A percentile compares a stretch with the other conserved stretches of the same genome.
phyloP scores from a whole-genome alignment of 345 rosid species.

The Eucalyptus camaldulensis region DNA sequence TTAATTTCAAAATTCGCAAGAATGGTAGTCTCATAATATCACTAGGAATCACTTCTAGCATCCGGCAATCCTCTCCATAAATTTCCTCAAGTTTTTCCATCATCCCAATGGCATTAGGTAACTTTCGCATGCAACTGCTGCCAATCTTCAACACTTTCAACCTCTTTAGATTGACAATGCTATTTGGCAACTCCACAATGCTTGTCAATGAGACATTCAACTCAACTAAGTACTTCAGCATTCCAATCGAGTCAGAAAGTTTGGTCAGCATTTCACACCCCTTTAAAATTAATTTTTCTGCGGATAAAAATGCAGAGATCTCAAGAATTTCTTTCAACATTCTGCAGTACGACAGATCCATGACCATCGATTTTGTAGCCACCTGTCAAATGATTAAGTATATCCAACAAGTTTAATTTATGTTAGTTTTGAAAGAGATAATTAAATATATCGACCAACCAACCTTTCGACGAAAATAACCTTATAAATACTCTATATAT shows the following conservation, averaged over 20 bases:
- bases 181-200: not conserved
- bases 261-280: too few relatives aligned
- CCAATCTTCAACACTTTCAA: not conserved
- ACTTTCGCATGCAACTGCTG: not conserved
- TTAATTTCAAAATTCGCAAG: not conserved
- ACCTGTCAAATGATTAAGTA: not conserved
- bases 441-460: not conserved
- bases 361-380: not conserved
- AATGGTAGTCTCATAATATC: not conserved
- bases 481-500: too few relatives aligned
- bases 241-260: too few relatives aligned
- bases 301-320: too few relatives aligned
- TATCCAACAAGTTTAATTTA: not conserved
- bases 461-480: too few relatives aligned
- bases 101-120: not conserved
- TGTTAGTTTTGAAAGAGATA: fast-evolving
- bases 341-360: too few relatives aligned
- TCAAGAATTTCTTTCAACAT: too few relatives aligned
- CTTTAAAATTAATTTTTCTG: too few relatives aligned
- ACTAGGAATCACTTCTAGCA: not conserved
- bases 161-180: not conserved
- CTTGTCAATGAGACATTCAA: not conserved
- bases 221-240: not conserved
- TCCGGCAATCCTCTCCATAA: not conserved
- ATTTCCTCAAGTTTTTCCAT: not conserved